Evolutionary conservation across 2,329 filamentous ascomycete species (phyloP), one percentile per base, ranked within the genome.

Genomic region (Colletotrichum plurivorum): DNA sequence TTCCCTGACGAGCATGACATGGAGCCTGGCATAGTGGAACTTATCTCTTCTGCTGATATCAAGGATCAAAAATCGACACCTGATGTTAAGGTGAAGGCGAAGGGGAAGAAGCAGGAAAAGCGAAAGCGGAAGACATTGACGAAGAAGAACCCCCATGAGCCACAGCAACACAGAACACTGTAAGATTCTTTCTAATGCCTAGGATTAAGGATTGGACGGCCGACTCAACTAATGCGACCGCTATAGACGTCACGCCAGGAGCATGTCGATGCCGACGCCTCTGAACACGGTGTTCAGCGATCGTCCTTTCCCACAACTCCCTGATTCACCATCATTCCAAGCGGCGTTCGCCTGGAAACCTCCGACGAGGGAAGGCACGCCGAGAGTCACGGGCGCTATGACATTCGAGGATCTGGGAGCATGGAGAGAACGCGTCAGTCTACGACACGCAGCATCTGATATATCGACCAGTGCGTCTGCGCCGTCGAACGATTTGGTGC

Each of bases 211-310:
- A 9, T 4, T 5, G 13, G 3, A 15, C 41, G 10, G 3, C 2
- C 4, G 5, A 39, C 7, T 49, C 66, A 31, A 69, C 15, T 0
- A 12, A n/a, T 4, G 22, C 5, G 22, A 3, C 4, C 27, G 6
- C 15, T 15, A 10, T 4, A 69, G 66, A 9, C 66, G 62, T 3
- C 66, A 55, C 6, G 49, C 62, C 3, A 69, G 66, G 16, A 69
- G 62, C 13, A 66, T 61, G 36, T 69, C 66, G 5, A 66, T 69
- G 66, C 66, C 66, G 8, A 56, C 55, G 8, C 55, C 62, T 1
- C 18, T 69, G 1, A 61, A 56, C 18, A n/a, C 36, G 2, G 55
- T 69, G 3, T 69, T 66, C 16, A n/a, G 49, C 15, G 31, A 69
- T 15, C 43, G 13, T 18, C 15, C 43, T 20, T 27, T 31, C 8